phyloP scores from a whole-genome alignment of 148 eudicot genomes.

The Suaeda aralocaspica region DNA sequence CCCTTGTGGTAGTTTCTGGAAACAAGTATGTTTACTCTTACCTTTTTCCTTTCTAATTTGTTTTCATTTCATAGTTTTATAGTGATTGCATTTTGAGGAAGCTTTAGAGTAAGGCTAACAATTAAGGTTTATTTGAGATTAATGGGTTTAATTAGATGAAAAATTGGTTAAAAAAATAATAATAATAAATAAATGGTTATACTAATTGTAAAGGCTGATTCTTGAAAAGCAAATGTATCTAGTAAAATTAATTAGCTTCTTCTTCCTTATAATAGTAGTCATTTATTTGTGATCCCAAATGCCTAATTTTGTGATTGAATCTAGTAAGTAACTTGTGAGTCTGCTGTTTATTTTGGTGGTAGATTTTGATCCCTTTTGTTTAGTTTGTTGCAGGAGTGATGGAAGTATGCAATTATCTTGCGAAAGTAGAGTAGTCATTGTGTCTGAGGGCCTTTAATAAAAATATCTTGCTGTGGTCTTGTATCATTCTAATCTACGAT shows the following conservation, averaged over 20 bases:
- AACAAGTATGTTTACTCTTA: too few relatives aligned
- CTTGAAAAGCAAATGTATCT: background rate
- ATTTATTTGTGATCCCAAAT: background rate
- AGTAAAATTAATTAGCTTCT: background rate
- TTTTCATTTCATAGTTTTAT: too few relatives aligned
- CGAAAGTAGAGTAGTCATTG: constrained; percentile 1
- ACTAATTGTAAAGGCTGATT: background rate
- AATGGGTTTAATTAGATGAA: too few relatives aligned
- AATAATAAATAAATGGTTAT: too few relatives aligned
- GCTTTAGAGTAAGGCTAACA: background rate
- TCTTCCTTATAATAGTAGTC: background rate
- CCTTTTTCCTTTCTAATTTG: too few relatives aligned
- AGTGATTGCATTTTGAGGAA: too few relatives aligned
- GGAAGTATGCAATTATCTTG: background rate
- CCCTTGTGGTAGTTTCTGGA: background rate
- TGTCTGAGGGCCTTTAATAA: background rate
- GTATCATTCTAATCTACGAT: constrained; percentile 7
- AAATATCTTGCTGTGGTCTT: background rate
- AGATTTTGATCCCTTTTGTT: background rate
- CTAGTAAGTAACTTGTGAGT: background rate
- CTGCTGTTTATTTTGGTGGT: background rate
- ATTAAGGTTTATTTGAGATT: too few relatives aligned
- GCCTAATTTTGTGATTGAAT: background rate
- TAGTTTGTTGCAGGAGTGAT: constrained; percentile 4
- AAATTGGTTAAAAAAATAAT: too few relatives aligned